Percentiles rank a stretch among this genome's conserved stretches.
Conservation (phyloP, 164 flowering plant species). For the Chimonanthus salicifolius region DNA sequence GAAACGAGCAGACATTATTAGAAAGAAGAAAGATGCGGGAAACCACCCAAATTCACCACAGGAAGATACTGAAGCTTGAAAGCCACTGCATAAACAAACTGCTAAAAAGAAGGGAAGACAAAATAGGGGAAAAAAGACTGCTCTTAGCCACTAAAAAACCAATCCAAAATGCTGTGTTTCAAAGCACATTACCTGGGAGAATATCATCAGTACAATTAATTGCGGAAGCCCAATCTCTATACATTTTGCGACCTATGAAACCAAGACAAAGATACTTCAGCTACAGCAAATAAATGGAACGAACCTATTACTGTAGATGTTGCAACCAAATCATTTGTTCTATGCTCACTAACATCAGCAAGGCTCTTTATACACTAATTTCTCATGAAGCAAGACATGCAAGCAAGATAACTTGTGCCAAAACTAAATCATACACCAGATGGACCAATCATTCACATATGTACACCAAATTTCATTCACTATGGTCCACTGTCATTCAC, state of each 20-base stretch:
- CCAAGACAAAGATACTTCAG: background rate
- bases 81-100: background rate
- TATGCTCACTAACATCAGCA: background rate
- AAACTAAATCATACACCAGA: background rate
- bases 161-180: background rate
- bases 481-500: background rate
- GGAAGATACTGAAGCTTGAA: background rate
- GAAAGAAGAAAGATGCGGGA: background rate
- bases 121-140: background rate
- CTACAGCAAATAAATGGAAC: background rate
- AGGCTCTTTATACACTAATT: background rate
- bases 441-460: background rate
- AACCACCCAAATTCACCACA: background rate
- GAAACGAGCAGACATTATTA: background rate
- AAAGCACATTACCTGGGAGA: constrained; percentile 60
- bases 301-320: background rate
- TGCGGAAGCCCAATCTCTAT: constrained; percentile 88
- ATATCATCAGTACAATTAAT: constrained; percentile 54
- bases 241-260: constrained; percentile 70
- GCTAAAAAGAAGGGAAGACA: background rate
- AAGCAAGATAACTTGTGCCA: background rate
- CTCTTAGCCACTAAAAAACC: background rate
- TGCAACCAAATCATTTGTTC: no score
- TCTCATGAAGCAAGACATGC: background rate
- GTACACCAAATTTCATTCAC: no score